phyloP scores from a whole-genome alignment of 768 basidiomycete genomes.

The Kwoniella sp. region DNA sequence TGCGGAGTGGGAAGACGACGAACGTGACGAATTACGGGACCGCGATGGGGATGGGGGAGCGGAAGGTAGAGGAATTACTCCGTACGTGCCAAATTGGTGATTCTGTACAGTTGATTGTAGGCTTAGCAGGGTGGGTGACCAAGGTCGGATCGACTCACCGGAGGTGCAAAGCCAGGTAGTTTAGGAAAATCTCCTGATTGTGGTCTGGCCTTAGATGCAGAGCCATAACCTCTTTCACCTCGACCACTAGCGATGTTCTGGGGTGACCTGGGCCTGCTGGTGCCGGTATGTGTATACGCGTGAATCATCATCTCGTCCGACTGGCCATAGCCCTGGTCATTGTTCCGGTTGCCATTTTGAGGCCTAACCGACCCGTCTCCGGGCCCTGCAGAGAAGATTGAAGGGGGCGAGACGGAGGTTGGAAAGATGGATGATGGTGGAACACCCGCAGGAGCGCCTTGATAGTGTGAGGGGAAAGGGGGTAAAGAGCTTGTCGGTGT shows the following conservation, averaged over 20 bases:
- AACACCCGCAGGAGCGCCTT: constrained; percentile 13
- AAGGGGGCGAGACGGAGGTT: constrained; percentile 25
- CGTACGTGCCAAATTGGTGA: constrained; percentile 86
- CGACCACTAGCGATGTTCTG: constrained; percentile 26
- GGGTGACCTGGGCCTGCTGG: constrained; percentile 18
- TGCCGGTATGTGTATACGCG: background rate
- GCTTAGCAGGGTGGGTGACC: background rate
- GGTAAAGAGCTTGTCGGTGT: constrained; percentile 4
- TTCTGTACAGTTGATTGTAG: constrained; percentile 54
- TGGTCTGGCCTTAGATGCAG: too few species aligned
- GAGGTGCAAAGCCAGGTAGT: constrained; percentile 85
- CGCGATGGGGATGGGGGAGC: constrained; percentile 57
- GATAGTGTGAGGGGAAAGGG: constrained; percentile 7
- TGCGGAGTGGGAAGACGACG: constrained; percentile 71
- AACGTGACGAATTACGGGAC: constrained; percentile 23
- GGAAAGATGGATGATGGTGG: constrained; percentile 29
- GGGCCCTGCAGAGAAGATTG: constrained; percentile 7
- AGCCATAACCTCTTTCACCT: background rate
- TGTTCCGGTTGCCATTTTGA: background rate
- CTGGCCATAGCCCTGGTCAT: constrained; percentile 1
- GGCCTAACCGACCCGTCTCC: background rate
- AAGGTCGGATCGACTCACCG: constrained; percentile 53
- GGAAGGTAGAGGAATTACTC: constrained; percentile 61
- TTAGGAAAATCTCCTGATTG: constrained; percentile 62
- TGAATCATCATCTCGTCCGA: constrained; percentile 3